Conservation (phyloP, 805 yeast species). For the Clavispora santaluciae region DNA sequence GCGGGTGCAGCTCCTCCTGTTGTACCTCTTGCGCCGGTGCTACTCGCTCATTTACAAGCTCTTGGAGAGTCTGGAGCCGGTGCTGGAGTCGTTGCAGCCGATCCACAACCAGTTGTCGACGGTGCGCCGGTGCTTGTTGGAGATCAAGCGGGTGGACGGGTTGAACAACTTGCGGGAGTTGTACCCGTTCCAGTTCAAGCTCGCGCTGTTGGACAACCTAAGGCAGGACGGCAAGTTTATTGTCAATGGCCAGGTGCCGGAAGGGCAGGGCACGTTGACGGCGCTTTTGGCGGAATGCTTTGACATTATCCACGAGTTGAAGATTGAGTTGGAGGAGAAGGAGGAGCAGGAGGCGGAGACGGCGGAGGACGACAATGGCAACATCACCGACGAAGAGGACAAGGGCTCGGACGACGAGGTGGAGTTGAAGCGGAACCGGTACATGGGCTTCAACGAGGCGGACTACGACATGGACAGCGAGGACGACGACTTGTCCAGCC, state of each 20-base stretch:
- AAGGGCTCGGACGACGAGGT: constrained; percentile 41
- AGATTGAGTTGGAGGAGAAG: constrained; percentile 73
- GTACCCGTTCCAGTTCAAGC: constrained; percentile 93
- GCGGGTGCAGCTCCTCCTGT: constrained; percentile 42
- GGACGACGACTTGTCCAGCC: constrained; percentile 22
- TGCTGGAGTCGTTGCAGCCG: constrained; percentile 88
- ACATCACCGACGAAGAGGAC: constrained; percentile 18
- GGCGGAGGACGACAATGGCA: constrained; percentile 3
- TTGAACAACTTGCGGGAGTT: constrained; percentile 81
- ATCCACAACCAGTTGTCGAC: constrained; percentile 91
- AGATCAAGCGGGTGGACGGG: constrained; percentile 90
- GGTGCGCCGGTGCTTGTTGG: constrained; percentile 83
- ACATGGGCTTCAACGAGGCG: constrained; percentile 41
- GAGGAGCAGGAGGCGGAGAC: constrained; percentile 26
- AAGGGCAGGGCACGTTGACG: constrained; percentile 95
- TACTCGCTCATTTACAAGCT: constrained; percentile 87
- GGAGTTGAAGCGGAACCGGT: constrained; percentile 39
- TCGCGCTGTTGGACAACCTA: constrained; percentile 82
- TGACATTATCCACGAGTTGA: constrained; percentile 86
- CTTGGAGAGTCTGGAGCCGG: constrained; percentile 91
- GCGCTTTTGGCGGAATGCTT: constrained; percentile 91
- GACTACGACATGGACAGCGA: constrained; percentile 40
- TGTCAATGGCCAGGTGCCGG: constrained; percentile 86
- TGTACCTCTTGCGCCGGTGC: constrained; percentile 83
- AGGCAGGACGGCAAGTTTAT: constrained; percentile 90